Base-by-base conservation (phyloP, 805 yeast genomes). In the Suhomyces canberraensis region DNA sequence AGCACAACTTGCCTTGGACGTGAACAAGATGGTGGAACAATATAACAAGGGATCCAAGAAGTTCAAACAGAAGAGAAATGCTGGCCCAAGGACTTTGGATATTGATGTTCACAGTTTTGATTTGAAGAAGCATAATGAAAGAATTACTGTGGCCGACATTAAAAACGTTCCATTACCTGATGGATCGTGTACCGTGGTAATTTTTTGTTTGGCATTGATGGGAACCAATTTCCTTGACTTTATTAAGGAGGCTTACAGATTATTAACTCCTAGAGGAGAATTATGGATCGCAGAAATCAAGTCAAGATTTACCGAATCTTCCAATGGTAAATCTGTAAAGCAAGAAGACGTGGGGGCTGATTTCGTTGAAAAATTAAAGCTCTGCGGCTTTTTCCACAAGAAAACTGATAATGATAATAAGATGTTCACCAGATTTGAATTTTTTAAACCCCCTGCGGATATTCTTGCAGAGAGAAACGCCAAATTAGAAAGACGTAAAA, bases 281-380 rank as follows among this genome's bases (percentile, higher is more conserved):
- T 64, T 93, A 31, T 93, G 98, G 98, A 88, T 93, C 31, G 93
- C 98, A 2, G 99, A 93, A 58, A 93, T 93, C 63, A 91, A 91
- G 61, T 87, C 96, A 1, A 72, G 99, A 53, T 86, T 93, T 51
- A 66, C 77, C 5, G 96, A 89, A 51, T 60, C 64, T 11, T 41
- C 52, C 11, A 58, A 52, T 20, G 34, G 52, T 11, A 46, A 48
- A 19, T 47, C 45, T 11, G 47, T 40, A 16, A 45, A 51, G 25
- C 56, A 78, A 59, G 45, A 75, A 40, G 61, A 75, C 35, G 56
- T 66, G 0, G 91, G 91, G 11, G 75, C 75, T n/a, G 90, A 84
- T 49, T 93, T 93, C 61, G 86, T 83, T 9, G 76, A 84, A 16
- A 79, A 84, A 1, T 69, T 93, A 49, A 88, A 88, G 56, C 61